phyloP scores from a whole-genome alignment of 805 yeast species.

The Yamadazyma tumulicola region DNA sequence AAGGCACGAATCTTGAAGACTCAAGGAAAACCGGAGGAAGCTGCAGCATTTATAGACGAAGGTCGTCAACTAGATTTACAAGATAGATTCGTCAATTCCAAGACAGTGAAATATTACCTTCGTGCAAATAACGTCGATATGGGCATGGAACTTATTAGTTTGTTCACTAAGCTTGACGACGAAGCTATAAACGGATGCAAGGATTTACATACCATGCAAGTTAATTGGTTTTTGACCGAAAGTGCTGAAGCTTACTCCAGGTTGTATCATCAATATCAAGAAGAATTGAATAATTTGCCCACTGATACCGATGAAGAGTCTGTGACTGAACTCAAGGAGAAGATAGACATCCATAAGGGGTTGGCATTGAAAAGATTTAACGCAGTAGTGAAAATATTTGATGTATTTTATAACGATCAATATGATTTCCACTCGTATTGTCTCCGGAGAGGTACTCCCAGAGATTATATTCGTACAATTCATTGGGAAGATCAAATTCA shows the following conservation, averaged over 20 bases:
- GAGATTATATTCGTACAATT: constrained; percentile 74
- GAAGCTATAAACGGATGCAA: constrained; percentile 77
- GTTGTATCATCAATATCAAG: constrained; percentile 35
- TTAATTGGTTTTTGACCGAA: constrained; percentile 83
- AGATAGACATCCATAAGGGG: constrained; percentile 51
- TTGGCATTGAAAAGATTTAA: constrained; percentile 75
- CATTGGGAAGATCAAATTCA: constrained; percentile 80
- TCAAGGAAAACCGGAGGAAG: constrained; percentile 55
- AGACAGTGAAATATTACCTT: constrained; percentile 76
- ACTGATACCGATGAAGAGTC: constrained; percentile 13
- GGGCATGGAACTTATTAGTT: constrained; percentile 68
- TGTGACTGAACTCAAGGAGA: constrained; percentile 35
- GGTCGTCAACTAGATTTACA: constrained; percentile 80
- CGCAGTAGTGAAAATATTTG: constrained; percentile 63
- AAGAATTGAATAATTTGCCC: constrained; percentile 14
- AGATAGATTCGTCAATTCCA: constrained; percentile 88
- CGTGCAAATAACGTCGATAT: constrained; percentile 71
- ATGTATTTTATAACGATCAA: constrained; percentile 77
- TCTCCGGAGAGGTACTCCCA: constrained; percentile 84
- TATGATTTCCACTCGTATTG: constrained; percentile 93
- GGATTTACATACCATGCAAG: constrained; percentile 86
- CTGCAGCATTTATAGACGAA: constrained; percentile 61
- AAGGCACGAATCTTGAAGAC: constrained; percentile 82
- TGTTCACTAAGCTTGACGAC: constrained; percentile 79
- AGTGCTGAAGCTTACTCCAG: constrained; percentile 81